Evolutionary conservation across 805 yeast genomes (phyloP).

Genomic region (Teunomyces lycoperdinae): DNA sequence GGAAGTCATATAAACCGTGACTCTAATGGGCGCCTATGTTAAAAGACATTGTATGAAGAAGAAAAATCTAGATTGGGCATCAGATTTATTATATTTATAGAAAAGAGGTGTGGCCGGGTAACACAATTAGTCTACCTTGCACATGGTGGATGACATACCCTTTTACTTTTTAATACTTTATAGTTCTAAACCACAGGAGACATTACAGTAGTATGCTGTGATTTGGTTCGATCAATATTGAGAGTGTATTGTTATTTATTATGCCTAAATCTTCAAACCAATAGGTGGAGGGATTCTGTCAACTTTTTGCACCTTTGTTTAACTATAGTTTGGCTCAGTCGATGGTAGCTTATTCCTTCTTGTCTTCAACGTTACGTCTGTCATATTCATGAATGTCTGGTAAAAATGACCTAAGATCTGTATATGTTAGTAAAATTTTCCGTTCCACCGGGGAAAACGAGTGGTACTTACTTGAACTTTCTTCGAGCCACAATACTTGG

Average conservation of each 20-base stretch:
- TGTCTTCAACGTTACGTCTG: slow-evolving; percentile 17
- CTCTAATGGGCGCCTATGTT: slow-evolving; percentile 82
- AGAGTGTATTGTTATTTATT: no score
- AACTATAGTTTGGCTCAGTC: background rate
- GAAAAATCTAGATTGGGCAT: slow-evolving; percentile 11
- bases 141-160: background rate
- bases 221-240: no score
- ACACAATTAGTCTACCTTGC: background rate
- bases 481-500: slow-evolving; percentile 58
- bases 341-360: background rate
- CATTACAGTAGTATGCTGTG: no score
- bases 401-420: slow-evolving; percentile 44
- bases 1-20: slow-evolving; percentile 54
- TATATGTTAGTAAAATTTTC: slow-evolving; percentile 14
- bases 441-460: background rate
- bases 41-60: slow-evolving; percentile 43
- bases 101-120: slow-evolving; percentile 8
- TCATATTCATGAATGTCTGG: slow-evolving; percentile 66
- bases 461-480: slow-evolving; percentile 35
- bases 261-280: no score
- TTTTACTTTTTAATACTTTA: background rate
- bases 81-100: slow-evolving; percentile 7
- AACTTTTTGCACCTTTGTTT: background rate
- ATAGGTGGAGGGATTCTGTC: no score
- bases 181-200: no score